A percentile compares a stretch with the other conserved stretches of the same genome.
These are phyloP conservation scores for Cyamopsis tetragonoloba DNA, from an alignment of 306 rosid genomes.

Conservation along the genomic window DNA sequence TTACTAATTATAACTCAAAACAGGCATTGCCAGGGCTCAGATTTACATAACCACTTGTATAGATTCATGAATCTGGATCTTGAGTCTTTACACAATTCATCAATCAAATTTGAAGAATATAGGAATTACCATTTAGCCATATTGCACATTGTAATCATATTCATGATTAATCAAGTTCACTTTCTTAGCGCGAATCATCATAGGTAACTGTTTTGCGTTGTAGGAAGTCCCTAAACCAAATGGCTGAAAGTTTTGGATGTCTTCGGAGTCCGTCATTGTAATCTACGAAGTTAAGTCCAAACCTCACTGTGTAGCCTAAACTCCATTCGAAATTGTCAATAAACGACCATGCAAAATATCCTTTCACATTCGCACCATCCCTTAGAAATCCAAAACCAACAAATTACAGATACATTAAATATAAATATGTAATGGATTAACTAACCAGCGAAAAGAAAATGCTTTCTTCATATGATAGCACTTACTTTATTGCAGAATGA, in stretches of 20 bases:
- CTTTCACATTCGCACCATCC: slow-evolving; percentile 51
- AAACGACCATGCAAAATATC: slow-evolving; percentile 71
- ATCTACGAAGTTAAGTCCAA: slow-evolving; percentile 49
- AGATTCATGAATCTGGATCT: not conserved
- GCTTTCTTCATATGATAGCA: not conserved
- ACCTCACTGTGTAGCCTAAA: slow-evolving; percentile 38
- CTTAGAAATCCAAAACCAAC: slow-evolving; percentile 8
- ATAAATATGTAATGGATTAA: not conserved
- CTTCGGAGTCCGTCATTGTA: slow-evolving; percentile 35
- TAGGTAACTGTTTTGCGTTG: not conserved
- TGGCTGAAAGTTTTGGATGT: slow-evolving; percentile 45
- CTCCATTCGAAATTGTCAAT: slow-evolving; percentile 57
- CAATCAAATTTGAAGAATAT: not conserved
- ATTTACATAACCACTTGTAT: not conserved
- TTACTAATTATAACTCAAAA: not conserved
- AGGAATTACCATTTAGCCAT: not conserved
- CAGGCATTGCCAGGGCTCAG: not conserved
- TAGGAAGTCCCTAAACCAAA: slow-evolving; percentile 20
- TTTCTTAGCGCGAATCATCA: not conserved
- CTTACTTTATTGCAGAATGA: slow-evolving; percentile 49
- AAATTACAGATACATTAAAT: not conserved
- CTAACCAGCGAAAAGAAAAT: not conserved
- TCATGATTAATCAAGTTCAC: not conserved
- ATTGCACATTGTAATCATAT: not conserved
- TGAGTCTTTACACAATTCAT: not conserved